phyloP scores from a whole-genome alignment of 148 eudicot genomes.

The Agrostemma githago region DNA sequence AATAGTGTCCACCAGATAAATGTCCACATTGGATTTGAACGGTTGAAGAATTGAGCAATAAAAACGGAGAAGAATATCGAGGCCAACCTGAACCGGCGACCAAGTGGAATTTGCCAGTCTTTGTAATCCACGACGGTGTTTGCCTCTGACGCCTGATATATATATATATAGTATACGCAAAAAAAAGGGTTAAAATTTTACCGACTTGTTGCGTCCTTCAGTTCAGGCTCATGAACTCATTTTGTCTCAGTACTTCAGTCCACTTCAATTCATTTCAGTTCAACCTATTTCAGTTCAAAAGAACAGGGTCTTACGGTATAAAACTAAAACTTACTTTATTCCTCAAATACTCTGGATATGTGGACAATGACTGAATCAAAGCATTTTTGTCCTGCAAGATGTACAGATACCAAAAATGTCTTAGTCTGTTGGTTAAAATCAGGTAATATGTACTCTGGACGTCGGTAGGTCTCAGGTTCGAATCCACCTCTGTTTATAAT shows the following conservation, averaged over 20 bases:
- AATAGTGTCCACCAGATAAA: no score
- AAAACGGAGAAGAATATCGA: not conserved
- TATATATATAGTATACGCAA: conserved; percentile 21
- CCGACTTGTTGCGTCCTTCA: no score
- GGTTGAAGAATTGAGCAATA: not conserved
- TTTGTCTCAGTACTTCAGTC: no score
- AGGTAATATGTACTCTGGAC: no score
- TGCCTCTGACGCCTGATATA: conserved; percentile 71
- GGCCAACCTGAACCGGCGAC: conserved; percentile 88
- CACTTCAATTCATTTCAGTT: no score
- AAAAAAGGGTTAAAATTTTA: not conserved
- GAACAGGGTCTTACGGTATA: not conserved
- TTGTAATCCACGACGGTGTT: conserved; percentile 87
- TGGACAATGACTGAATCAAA: conserved; percentile 76
- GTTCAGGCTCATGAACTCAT: no score
- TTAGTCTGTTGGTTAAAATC: no score
- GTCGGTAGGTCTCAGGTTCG: no score
- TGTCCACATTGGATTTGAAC: not conserved
- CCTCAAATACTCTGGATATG: conserved; percentile 84
- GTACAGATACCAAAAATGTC: not conserved
- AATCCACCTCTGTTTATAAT: no score
- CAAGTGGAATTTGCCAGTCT: conserved; percentile 99
- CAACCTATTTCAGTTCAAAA: no score
- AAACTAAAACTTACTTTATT: conserved; percentile 62
- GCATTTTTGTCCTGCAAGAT: conserved; percentile 64